phyloP scores from a whole-genome alignment of 129 eudicot species.

The Pittosporum tobira region DNA sequence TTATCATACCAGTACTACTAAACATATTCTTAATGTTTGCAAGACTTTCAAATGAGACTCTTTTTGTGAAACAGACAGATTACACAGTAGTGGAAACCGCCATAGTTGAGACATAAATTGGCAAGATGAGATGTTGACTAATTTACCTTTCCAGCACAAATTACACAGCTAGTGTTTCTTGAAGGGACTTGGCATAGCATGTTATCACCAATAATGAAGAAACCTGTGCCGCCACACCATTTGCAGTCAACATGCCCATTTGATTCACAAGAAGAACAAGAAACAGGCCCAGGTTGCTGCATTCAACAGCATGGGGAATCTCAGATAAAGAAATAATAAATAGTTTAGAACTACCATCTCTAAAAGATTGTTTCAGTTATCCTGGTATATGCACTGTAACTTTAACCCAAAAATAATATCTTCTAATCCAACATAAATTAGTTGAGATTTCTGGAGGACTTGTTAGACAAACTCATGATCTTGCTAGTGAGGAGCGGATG shows the following conservation, averaged over 20 bases:
- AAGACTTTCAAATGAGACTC: too few species aligned
- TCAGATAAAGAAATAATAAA: not conserved
- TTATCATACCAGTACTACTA: too few species aligned
- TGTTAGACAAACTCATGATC: too few species aligned
- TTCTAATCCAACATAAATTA: too few species aligned
- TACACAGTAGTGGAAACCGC: not conserved
- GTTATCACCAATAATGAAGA: constrained; percentile 88
- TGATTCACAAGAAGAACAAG: constrained; percentile 60
- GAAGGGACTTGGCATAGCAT: constrained; percentile 96
- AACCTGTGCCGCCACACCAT: constrained; percentile 93
- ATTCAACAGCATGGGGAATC: constrained; percentile 16
- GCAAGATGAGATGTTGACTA: not conserved
- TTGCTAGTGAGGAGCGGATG: too few species aligned
- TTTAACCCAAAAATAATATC: too few species aligned
- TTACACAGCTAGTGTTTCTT: constrained; percentile 73
- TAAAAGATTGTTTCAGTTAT: too few species aligned
- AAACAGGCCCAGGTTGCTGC: constrained; percentile 85
- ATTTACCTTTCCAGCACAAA: constrained; percentile 86
- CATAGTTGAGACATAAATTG: not conserved
- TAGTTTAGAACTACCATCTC: constrained; percentile 2
- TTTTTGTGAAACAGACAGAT: not conserved
- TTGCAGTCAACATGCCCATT: constrained; percentile 85
- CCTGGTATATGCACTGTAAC: too few species aligned
- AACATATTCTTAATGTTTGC: too few species aligned
- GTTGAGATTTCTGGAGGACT: too few species aligned